A percentile compares a stretch with the other conserved stretches of the same genome.
Evolutionary conservation across 2,329 filamentous ascomycete species (phyloP).

Genomic region (Fusarium acutatum): DNA sequence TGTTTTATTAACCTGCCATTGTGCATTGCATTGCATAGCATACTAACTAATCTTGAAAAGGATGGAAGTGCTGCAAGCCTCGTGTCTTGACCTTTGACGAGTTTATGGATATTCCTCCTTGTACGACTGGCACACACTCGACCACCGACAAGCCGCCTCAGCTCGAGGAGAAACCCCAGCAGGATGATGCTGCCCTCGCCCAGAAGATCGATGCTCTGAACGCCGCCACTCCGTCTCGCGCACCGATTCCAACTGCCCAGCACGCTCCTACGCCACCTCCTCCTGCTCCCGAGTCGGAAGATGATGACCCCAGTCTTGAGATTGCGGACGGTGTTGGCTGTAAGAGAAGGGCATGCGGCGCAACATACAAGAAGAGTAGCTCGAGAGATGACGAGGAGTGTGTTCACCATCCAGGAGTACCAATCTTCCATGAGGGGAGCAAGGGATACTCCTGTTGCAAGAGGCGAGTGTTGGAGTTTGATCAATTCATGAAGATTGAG

Average conservation of each 20-base stretch:
- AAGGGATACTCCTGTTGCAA: conserved; percentile 99
- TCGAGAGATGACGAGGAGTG: conserved; percentile 78
- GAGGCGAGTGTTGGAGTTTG: conserved; percentile 92
- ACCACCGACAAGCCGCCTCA: conserved; percentile 77
- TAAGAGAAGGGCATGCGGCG: conserved; percentile 78
- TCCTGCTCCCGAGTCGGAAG: conserved; percentile 79
- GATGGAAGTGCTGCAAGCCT: conserved; percentile 99
- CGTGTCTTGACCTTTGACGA: conserved; percentile 98
- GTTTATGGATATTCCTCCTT: conserved; percentile 91
- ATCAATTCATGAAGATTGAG: conserved; percentile 95
- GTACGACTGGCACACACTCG: conserved; percentile 91
- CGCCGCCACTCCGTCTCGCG: conserved; percentile 53
- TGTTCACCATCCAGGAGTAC: conserved; percentile 86
- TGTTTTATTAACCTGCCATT: neutral
- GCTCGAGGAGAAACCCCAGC: conserved; percentile 65
- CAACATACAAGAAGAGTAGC: conserved; percentile 68
- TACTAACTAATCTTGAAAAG: conserved; percentile 55
- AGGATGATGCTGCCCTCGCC: conserved; percentile 52
- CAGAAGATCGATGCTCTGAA: conserved; percentile 64
- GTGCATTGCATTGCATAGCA: neutral
- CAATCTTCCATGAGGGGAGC: conserved; percentile 97
- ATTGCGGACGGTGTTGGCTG: conserved; percentile 81
- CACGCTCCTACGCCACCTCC: conserved; percentile 63
- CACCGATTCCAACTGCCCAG: conserved; percentile 53
- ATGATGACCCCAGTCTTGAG: conserved; percentile 79